Base-by-base conservation (phyloP, 208 protist genomes). In the Crithidia mellificae region DNA sequence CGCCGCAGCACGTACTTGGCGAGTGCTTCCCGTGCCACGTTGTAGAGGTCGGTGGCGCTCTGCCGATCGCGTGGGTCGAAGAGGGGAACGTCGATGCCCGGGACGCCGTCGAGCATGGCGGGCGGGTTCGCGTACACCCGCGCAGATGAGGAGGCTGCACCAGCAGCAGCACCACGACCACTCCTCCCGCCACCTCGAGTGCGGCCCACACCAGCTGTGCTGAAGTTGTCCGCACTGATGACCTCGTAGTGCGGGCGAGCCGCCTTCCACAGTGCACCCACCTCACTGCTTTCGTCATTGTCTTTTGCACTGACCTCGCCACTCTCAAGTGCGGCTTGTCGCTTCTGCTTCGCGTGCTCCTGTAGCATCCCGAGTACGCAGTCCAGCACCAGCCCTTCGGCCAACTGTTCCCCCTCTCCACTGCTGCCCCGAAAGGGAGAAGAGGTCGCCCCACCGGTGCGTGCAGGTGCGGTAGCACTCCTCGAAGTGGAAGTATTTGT, bases 1-100 rank as follows among this genome's bases (percentile, higher is more conserved):
- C 87, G 87, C 15, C 74, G 68, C 29, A 81, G 69, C 22, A 95
- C 80, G 68, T 95, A 95, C 64, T 85, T 88, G 8, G 75, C 62
- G 19, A 95, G 56, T 7, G 76, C 85, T 14, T 82, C 61, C 9
- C 81, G 50, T 15, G 87, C 68, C 14, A 69, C 74, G 57, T 84
- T 63, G 65, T 80, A 87, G 32, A 95, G 77, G 19, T 78, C 77
- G 5, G 65, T 64, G 41, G 69, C 74, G 27, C 70, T 76, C 22
- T 76, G 70, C 5, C 57, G 63, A 25, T 76, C 70, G 17, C 63
- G 70, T 6, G 70, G 70, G 55, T 76, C 70, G 56, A 76, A 76
- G 41, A 76, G 64, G 2, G 70, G 62, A 2, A 53, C 65, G 7
- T 56, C 52, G 41, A 67, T 70, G 43, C 72, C 27, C 7, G 49